Base-by-base conservation (phyloP, 352 stramenopile species). In the Phytophthora europaea region DNA sequence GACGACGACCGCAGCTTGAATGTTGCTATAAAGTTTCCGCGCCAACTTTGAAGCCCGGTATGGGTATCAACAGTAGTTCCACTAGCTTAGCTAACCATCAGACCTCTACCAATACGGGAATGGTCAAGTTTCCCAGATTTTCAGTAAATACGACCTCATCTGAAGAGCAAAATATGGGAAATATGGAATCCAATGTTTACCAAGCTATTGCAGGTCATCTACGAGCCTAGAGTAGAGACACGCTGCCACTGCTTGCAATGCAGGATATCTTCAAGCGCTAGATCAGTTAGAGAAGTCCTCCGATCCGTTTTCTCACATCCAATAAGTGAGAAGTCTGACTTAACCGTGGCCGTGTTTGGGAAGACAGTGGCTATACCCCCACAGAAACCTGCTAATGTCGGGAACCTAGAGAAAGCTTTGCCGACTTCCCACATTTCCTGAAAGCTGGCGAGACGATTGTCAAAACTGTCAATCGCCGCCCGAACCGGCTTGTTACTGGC, bases 61-160 rank as follows among this genome's bases (percentile, higher is more conserved):
- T 2, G 26, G 26, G 26, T 28, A 28, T 28, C 26, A 28, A 28
- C 26, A 28, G 28, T 31, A 31, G 28, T 7, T 31, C 28, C 28
- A 31, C 28, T 7, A 31, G 28, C 28, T 31, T 31, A 31, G 28
- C 28, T 31, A 26, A 26, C 2, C 23, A 26, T 2, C 26, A 31
- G 26, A 31, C 26, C 26, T 31, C 26, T 31, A 77, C 84, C 26
- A 43, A 38, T 38, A 38, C 33, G 33, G 33, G 33, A 38, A 38
- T 38, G 33, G 33, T 38, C 7, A 38, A 13, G 33, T 38, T 38
- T 38, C 33, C 33, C 33, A 38, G 33, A 38, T 47, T 47, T 47
- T 47, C 13, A 47, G 38, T 6, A 47, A 47, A 47, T 47, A 47
- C 15, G 38, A 16, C 13, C 38, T n/a, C 38, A 20, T 47, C 13